Evolutionary conservation across 2,329 filamentous ascomycete species (phyloP).

Genomic region (Sporothrix pseudoabietina): DNA sequence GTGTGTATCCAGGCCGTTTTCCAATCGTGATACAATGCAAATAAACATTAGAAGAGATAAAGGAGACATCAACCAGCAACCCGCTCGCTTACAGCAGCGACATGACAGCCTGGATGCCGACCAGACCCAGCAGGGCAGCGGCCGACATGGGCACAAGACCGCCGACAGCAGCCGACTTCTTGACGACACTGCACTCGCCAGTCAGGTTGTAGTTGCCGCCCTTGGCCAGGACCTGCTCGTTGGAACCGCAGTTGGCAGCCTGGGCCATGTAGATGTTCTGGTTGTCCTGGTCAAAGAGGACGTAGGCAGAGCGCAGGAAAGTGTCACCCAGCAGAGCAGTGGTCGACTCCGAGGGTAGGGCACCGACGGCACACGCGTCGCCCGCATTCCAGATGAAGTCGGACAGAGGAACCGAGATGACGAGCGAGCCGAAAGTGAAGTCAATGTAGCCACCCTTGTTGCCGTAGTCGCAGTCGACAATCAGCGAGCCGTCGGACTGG

Average conservation of each 20-base stretch:
- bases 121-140: conserved; percentile 20
- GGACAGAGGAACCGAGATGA: conserved; percentile 45
- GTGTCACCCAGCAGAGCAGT: conserved; percentile 38
- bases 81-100: conserved; percentile 15
- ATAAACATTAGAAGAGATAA: neutral
- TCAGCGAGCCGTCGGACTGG: conserved; percentile 40
- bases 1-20: neutral
- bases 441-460: conserved; percentile 43
- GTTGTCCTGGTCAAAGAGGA: conserved; percentile 38
- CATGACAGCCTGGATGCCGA: conserved; percentile 23
- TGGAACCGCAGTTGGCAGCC: conserved; percentile 38
- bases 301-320: conserved; percentile 38
- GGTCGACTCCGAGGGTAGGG: conserved; percentile 29
- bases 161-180: neutral
- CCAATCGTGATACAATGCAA: neutral
- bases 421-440: conserved; percentile 45
- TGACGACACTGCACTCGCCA: conserved; percentile 34
- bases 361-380: conserved; percentile 35
- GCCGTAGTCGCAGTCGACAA: conserved; percentile 39
- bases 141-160: conserved; percentile 5
- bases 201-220: conserved; percentile 32
- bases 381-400: conserved; percentile 42
- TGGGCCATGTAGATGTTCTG: conserved; percentile 37
- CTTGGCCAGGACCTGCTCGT: conserved; percentile 35
- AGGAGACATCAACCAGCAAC: neutral